Conservation (phyloP, 2,329 filamentous ascomycete genomes). For the Ploettnerulaceae sp. region DNA sequence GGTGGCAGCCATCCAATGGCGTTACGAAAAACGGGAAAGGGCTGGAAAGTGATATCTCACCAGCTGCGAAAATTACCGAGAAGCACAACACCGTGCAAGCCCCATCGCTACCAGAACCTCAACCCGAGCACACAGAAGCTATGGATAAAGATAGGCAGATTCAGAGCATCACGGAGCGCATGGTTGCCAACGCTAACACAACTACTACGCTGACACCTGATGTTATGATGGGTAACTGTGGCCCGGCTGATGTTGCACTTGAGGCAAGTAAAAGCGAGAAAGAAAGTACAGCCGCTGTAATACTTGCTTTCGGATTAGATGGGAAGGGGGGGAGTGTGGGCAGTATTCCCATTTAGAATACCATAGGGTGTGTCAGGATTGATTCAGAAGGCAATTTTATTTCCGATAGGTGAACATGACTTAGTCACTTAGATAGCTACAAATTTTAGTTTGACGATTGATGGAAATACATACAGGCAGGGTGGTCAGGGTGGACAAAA, state of each 20-base stretch:
- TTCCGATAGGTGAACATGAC: no score
- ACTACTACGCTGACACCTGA: neutral
- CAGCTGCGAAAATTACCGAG: neutral
- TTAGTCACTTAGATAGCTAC: no score
- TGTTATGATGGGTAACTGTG: no score
- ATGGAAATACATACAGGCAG: no score
- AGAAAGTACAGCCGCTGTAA: constrained; percentile 1
- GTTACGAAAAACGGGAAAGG: neutral
- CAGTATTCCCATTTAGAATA: no score
- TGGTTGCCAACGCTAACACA: constrained; percentile 21
- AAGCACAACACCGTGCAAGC: neutral
- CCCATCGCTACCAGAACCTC: neutral
- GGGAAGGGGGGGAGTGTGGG: constrained; percentile 6
- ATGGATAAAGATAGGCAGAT: constrained; percentile 8
- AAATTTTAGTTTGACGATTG: no score
- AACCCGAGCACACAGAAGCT: neutral
- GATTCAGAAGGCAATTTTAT: no score
- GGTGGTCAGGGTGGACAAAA: no score
- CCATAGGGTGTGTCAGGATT: no score
- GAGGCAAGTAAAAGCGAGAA: neutral
- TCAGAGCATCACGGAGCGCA: constrained; percentile 17
- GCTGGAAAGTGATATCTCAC: neutral
- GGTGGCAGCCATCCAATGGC: constrained; percentile 21
- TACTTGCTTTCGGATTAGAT: constrained; percentile 6
- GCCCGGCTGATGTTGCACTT: neutral